A percentile compares a stretch with the other conserved stretches of the same genome.
phyloP scores from a whole-genome alignment of 192 early-diverging fungal genomes.

The Rhizoclosmatium globosum region DNA sequence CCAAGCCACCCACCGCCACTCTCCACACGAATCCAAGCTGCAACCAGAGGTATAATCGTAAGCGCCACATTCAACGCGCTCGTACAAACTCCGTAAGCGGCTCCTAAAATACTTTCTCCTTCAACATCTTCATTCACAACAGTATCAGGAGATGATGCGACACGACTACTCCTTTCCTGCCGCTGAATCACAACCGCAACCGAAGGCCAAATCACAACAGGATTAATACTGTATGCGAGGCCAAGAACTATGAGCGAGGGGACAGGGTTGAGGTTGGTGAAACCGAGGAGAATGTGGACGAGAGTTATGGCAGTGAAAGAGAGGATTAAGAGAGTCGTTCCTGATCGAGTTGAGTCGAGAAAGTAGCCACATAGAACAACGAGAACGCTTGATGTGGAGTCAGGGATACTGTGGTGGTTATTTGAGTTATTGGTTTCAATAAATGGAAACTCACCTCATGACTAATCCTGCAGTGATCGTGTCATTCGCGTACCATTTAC shows the following conservation, averaged over 20 bases:
- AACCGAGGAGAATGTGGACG: slow-evolving; percentile 63
- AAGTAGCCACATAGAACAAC: slow-evolving; percentile 66
- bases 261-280: slow-evolving; percentile 60
- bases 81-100: slow-evolving; percentile 60
- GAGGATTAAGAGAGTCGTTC: slow-evolving; percentile 59
- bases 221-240: slow-evolving; percentile 67
- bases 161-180: slow-evolving; percentile 33
- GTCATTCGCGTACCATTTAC: slow-evolving; percentile 65
- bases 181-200: slow-evolving; percentile 67
- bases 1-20: slow-evolving; percentile 44
- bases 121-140: not conserved
- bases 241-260: slow-evolving; percentile 63
- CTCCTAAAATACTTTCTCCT: slow-evolving; percentile 46
- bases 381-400: slow-evolving; percentile 67
- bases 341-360: slow-evolving; percentile 63
- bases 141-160: not conserved
- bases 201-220: slow-evolving; percentile 69
- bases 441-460: slow-evolving; percentile 54
- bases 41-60: slow-evolving; percentile 56
- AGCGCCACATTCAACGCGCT: slow-evolving; percentile 57
- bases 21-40: slow-evolving; percentile 54
- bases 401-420: slow-evolving; percentile 67
- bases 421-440: too few relatives aligned
- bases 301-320: slow-evolving; percentile 62
- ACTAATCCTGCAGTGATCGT: slow-evolving; percentile 58